Conservation (phyloP, 1,284 basidiomycete species). For the Pyrrhoderma noxium region DNA sequence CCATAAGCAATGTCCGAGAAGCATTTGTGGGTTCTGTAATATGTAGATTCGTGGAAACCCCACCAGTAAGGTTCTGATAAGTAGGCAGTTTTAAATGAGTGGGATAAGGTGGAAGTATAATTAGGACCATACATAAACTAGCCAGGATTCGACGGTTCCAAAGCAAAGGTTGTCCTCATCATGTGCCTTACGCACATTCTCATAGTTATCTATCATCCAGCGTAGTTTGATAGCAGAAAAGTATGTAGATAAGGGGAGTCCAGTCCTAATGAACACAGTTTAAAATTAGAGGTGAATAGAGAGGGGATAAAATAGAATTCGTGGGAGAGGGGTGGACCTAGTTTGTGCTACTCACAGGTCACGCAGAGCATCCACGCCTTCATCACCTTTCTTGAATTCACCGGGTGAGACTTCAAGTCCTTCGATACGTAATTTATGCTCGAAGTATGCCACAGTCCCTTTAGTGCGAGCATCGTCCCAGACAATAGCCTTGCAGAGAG, state of each 20-base stretch:
- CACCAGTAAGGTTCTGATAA: constrained; percentile 77
- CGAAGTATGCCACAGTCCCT: constrained; percentile 71
- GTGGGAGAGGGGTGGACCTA: constrained; percentile 25
- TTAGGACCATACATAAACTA: constrained; percentile 73
- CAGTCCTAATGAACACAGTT: constrained; percentile 39
- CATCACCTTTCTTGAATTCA: constrained; percentile 60
- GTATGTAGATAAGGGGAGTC: constrained; percentile 91
- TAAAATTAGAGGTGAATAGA: neutral
- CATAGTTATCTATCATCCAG: constrained; percentile 92
- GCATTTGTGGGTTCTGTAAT: constrained; percentile 96
- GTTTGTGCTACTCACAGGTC: constrained; percentile 36
- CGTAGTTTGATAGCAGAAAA: constrained; percentile 94
- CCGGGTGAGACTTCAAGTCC: constrained; percentile 74
- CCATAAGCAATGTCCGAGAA: constrained; percentile 90
- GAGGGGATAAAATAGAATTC: constrained; percentile 31
- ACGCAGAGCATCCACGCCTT: constrained; percentile 59
- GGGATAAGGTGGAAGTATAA: constrained; percentile 7
- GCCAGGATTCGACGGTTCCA: constrained; percentile 96
- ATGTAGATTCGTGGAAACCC: constrained; percentile 62
- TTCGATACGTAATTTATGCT: constrained; percentile 62
- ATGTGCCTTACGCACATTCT: constrained; percentile 76
- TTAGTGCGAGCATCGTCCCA: constrained; percentile 95
- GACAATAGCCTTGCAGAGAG: constrained; percentile 86
- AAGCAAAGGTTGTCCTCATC: constrained; percentile 80
- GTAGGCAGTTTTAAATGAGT: constrained; percentile 14